phyloP scores from a whole-genome alignment of 257 asterid genomes.

The Solanum gracilifrons region DNA sequence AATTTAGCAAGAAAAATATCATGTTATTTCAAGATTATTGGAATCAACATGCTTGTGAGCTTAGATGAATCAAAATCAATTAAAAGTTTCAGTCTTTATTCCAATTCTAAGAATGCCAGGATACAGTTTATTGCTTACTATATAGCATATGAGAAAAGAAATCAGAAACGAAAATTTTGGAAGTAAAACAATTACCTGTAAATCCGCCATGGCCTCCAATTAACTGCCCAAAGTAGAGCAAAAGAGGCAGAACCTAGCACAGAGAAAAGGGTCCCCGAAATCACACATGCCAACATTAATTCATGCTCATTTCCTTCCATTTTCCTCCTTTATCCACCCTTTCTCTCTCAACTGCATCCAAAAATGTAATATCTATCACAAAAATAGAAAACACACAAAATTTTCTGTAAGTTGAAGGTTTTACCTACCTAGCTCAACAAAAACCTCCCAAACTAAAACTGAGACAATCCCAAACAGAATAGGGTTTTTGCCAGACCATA shows the following conservation, averaged over 20 bases:
- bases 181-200: constrained; percentile 40
- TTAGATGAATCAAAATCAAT: neutral
- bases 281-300: constrained; percentile 73
- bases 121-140: neutral
- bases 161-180: too few species aligned
- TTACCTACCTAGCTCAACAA: neutral
- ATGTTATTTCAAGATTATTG: neutral
- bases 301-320: constrained; percentile 59
- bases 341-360: constrained; percentile 17
- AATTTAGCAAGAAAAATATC: neutral
- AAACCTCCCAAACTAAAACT: neutral
- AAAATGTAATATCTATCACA: neutral
- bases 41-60: neutral
- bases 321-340: constrained; percentile 27
- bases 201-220: constrained; percentile 99
- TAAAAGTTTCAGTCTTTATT: neutral
- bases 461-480: neutral
- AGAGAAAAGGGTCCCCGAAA: constrained; percentile 77
- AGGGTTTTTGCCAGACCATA: neutral
- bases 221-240: constrained; percentile 88
- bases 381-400: neutral
- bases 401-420: neutral
- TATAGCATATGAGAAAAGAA: neutral
- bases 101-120: neutral
- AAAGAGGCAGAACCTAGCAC: constrained; percentile 76